Percentiles rank a stretch among this genome's conserved stretches.
Evolutionary conservation across 176 grass and related monocot genomes (phyloP).

Genomic region (barley (Hordeum vulgare)): MorexV3_pseudomolecules_assembly NC_058524.1:4446524-4447023

Average conservation of each 20-base stretch:
- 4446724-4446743: not conserved
- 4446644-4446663: too few species aligned
- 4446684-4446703: not conserved
- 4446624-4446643: too few species aligned
- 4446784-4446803: not conserved
- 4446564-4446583: too few species aligned
- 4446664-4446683: not conserved
- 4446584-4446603: too few species aligned
- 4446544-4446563: too few species aligned
- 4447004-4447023: slow-evolving; percentile 16
- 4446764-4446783: not conserved
- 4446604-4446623: too few species aligned
- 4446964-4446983: not conserved
- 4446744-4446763: not conserved
- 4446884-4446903: not conserved
- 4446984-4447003: not conserved
- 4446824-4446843: not conserved
- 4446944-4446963: not conserved
- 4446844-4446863: not conserved
- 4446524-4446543: too few species aligned
- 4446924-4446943: not conserved
- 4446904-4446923: not conserved
- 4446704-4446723: not conserved
- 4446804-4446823: not conserved
- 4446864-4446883: not conserved